Conservation (phyloP, 1,139 yeast species). For the Geotrichum europaeum region DNA sequence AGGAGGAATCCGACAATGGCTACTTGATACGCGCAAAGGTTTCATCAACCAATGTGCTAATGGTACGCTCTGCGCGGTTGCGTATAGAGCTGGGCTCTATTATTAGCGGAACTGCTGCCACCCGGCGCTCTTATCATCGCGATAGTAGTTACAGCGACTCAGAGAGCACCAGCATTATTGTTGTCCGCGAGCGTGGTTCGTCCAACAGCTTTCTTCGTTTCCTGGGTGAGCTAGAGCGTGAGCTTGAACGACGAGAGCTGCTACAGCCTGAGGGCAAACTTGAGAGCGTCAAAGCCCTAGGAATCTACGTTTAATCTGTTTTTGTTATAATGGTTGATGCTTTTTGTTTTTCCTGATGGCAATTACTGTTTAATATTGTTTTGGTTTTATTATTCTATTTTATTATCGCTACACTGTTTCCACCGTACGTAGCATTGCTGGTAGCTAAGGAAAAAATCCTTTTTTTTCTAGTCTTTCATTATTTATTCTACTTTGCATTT, state of each 20-base stretch:
- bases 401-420: not conserved
- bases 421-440: not conserved
- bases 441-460: not conserved
- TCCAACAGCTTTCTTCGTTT: slow-evolving; percentile 30
- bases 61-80: slow-evolving; percentile 32
- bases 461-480: not conserved
- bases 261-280: not conserved
- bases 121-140: not conserved
- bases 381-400: not conserved
- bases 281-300: not conserved
- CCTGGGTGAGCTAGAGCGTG: slow-evolving; percentile 31
- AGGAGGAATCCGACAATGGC: slow-evolving; percentile 21
- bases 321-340: not conserved
- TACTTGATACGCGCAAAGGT: slow-evolving; percentile 33
- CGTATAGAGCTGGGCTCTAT: slow-evolving; percentile 23
- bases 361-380: not conserved
- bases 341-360: no score
- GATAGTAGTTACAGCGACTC: not conserved
- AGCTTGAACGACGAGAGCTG: slow-evolving; percentile 17
- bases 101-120: not conserved
- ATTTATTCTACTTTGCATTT: not conserved
- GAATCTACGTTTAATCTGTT: not conserved
- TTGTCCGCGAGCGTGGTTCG: slow-evolving; percentile 33
- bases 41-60: slow-evolving; percentile 33
- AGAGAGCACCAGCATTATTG: slow-evolving; percentile 27